Evolutionary conservation across 345 rosid species (phyloP).

Genomic region (Brassica cretica): DNA sequence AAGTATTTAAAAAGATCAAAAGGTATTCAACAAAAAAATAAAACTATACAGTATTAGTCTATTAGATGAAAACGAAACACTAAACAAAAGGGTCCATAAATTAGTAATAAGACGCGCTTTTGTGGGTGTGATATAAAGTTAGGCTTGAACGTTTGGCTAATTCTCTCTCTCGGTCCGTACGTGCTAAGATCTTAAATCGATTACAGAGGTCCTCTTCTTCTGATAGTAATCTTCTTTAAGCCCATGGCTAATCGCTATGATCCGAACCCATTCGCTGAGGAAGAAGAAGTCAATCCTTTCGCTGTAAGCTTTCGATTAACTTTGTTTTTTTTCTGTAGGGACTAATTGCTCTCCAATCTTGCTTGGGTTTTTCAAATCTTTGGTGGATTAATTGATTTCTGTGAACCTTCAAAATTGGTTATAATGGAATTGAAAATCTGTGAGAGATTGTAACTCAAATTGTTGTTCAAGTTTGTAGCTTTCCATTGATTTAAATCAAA

Average conservation of each 20-base stretch:
- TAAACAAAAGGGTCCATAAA: background rate
- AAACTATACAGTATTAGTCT: too few relatives aligned
- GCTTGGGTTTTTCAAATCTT: background rate
- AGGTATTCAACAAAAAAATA: too few relatives aligned
- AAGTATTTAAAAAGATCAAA: too few relatives aligned
- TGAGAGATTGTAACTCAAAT: too few relatives aligned
- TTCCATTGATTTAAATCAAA: too few relatives aligned
- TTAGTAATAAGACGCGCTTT: conserved; percentile 14
- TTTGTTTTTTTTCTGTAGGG: background rate
- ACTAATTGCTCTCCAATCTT: background rate
- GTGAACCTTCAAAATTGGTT: too few relatives aligned
- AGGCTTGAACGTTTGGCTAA: conserved; percentile 27
- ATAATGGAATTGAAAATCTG: too few relatives aligned
- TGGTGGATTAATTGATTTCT: background rate
- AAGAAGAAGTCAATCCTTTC: conserved; percentile 92
- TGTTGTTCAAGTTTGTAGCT: too few relatives aligned
- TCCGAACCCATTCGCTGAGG: conserved; percentile 66
- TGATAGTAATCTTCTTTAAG: background rate
- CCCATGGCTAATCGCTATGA: conserved; percentile 42
- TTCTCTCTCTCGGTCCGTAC: conserved; percentile 19
- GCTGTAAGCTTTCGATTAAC: conserved; percentile 53
- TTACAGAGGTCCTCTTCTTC: conserved; percentile 8
- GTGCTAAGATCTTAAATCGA: conserved; percentile 32
- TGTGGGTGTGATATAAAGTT: background rate
- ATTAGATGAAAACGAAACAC: too few relatives aligned